Evolutionary conservation across 2,329 filamentous ascomycete species (phyloP).

Genomic region (Phaeosphaeria sp.): DNA sequence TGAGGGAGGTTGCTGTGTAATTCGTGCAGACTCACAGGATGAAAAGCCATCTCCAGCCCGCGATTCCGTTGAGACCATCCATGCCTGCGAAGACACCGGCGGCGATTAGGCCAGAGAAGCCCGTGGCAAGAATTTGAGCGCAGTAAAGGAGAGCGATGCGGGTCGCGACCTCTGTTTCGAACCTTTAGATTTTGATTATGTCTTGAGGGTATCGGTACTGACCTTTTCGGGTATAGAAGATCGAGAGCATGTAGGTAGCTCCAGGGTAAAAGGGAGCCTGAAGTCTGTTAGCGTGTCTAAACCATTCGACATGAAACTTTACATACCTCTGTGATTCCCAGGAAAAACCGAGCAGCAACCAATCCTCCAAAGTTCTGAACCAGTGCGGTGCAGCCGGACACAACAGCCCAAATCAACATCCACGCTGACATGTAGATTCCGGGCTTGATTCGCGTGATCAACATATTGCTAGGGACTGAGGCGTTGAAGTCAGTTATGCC

Average conservation of each 20-base stretch:
- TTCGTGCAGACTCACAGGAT: slow-evolving; percentile 42
- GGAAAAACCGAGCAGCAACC: slow-evolving; percentile 38
- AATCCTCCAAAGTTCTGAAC: slow-evolving; percentile 43
- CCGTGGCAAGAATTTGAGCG: slow-evolving; percentile 50
- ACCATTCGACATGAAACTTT: neutral
- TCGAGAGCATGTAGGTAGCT: slow-evolving; percentile 66
- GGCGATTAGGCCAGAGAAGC: slow-evolving; percentile 55
- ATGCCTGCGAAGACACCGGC: slow-evolving; percentile 47
- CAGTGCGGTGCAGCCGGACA: slow-evolving; percentile 43
- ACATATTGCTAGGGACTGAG: slow-evolving; percentile 52
- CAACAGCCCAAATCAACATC: slow-evolving; percentile 46
- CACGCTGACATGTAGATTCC: slow-evolving; percentile 43
- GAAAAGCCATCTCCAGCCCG: slow-evolving; percentile 49
- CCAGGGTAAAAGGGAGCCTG: slow-evolving; percentile 62
- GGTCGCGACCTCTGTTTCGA: slow-evolving; percentile 39
- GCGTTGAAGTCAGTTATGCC: neutral
- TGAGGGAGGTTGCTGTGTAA: too few species aligned
- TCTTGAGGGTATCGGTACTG: slow-evolving; percentile 40
- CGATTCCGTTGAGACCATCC: slow-evolving; percentile 35
- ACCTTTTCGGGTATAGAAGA: slow-evolving; percentile 68
- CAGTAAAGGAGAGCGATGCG: slow-evolving; percentile 49
- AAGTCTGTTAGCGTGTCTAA: neutral
- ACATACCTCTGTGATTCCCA: slow-evolving; percentile 37
- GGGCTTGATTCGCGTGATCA: slow-evolving; percentile 46
- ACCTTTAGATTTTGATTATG: neutral